Conservation (phyloP, 768 basidiomycete species). For the Lactifluus rugatus region DNA sequence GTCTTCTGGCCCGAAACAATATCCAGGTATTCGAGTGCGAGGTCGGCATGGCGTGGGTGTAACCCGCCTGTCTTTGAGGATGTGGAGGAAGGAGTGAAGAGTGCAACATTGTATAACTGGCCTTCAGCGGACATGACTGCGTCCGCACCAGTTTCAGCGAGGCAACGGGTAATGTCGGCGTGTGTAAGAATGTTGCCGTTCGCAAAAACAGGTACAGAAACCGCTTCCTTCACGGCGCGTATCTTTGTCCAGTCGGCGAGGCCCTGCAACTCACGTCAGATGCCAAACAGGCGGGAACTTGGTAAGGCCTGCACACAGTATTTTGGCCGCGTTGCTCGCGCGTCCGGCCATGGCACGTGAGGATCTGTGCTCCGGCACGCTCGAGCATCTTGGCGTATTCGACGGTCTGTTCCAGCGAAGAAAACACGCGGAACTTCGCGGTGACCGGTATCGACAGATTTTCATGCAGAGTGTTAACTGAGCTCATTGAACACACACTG, state of each 20-base stretch:
- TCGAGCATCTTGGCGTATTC: conserved; percentile 96
- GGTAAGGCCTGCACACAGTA: conserved; percentile 36
- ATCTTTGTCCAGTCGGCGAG: conserved; percentile 88
- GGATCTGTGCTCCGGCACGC: conserved; percentile 86
- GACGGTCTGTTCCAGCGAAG: conserved; percentile 76
- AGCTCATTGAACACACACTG: not conserved
- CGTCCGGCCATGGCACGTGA: conserved; percentile 87
- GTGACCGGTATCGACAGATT: conserved; percentile 90
- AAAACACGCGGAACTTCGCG: conserved; percentile 91
- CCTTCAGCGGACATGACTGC: conserved; percentile 96
- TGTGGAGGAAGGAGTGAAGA: conserved; percentile 40
- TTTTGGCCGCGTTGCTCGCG: conserved; percentile 88
- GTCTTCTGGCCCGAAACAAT: conserved; percentile 69
- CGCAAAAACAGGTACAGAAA: conserved; percentile 88
- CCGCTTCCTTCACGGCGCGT: conserved; percentile 79
- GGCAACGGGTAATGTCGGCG: conserved; percentile 70
- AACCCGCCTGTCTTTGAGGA: conserved; percentile 21
- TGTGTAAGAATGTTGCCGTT: conserved; percentile 92
- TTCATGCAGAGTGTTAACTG: conserved; percentile 78
- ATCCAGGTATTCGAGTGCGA: conserved; percentile 80
- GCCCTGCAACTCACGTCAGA: conserved; percentile 37
- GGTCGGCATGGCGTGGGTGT: conserved; percentile 48
- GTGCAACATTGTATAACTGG: conserved; percentile 82
- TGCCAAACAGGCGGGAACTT: not conserved
- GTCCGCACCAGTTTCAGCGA: conserved; percentile 79